These are phyloP conservation scores for Fusarium transvaalense DNA, from an alignment of 2,329 filamentous ascomycete genomes.

Conservation along the genomic window DNA sequence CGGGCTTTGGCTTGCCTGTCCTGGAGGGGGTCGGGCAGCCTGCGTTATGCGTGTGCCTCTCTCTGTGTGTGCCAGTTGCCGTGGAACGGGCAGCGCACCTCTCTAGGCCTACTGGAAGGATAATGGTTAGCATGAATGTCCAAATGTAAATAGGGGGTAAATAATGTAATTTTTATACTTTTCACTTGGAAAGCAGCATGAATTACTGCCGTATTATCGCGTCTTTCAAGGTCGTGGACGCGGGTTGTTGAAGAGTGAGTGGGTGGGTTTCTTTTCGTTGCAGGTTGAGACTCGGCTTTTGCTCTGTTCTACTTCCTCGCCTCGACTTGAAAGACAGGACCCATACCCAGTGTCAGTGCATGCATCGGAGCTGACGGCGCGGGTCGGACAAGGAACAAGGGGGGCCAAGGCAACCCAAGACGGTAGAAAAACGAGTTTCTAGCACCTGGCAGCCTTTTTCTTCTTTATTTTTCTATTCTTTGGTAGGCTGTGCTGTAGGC, in stretches of 20 bases:
- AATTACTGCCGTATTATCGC: conserved; percentile 51
- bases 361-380: conserved; percentile 42
- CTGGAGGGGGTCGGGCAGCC: conserved; percentile 30
- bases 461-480: conserved; percentile 6
- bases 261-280: conserved; percentile 39
- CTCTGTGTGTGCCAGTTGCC: conserved; percentile 40
- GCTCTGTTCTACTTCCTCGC: conserved; percentile 29
- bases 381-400: conserved; percentile 41
- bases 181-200: conserved; percentile 51
- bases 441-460: not conserved
- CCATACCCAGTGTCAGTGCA: conserved; percentile 37
- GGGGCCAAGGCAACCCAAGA: conserved; percentile 19
- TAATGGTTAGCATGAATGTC: conserved; percentile 32
- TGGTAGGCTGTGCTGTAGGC: not conserved
- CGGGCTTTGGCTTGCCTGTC: conserved; percentile 21
- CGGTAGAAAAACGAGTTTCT: conserved; percentile 15
- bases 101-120: conserved; percentile 46
- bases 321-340: conserved; percentile 31
- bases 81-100: conserved; percentile 51
- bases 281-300: conserved; percentile 38
- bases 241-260: conserved; percentile 47
- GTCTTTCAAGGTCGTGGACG: conserved; percentile 50
- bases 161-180: conserved; percentile 43
- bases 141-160: conserved; percentile 4
- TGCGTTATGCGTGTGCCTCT: conserved; percentile 23